Conservation (phyloP, 2,329 filamentous ascomycete genomes). For the Colletotrichum higginsianum region DNA sequence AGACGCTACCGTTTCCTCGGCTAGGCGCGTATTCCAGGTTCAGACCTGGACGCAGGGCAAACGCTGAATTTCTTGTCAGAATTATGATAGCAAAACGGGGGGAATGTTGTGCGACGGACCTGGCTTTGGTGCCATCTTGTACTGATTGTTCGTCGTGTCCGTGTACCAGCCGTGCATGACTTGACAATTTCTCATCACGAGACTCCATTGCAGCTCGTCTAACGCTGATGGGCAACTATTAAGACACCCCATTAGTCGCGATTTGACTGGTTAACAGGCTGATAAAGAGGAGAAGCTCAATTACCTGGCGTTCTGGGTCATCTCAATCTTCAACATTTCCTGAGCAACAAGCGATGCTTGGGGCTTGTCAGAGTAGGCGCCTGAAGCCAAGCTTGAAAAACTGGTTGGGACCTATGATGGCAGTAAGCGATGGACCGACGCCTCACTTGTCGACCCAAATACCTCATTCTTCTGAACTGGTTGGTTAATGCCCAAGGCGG, state of each 20-base stretch:
- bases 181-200: slow-evolving; percentile 23
- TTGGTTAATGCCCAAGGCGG: background rate
- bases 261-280: background rate
- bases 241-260: too few relatives aligned
- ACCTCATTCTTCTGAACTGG: background rate
- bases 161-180: slow-evolving; percentile 31
- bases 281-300: background rate
- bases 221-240: slow-evolving; percentile 10
- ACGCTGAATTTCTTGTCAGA: background rate
- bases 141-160: background rate
- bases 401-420: background rate
- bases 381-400: background rate
- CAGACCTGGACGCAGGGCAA: background rate
- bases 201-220: slow-evolving; percentile 7
- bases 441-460: background rate
- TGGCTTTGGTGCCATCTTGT: slow-evolving; percentile 26
- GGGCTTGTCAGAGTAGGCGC: background rate
- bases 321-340: slow-evolving; percentile 11
- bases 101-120: background rate
- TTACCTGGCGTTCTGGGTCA: background rate
- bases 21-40: background rate
- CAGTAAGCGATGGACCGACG: background rate
- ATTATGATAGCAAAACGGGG: background rate
- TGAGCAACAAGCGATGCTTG: background rate
- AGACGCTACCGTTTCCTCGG: background rate